These are phyloP conservation scores for Colletotrichum shisoi DNA, from an alignment of 2,329 filamentous ascomycete species.

Conservation along the genomic window DNA sequence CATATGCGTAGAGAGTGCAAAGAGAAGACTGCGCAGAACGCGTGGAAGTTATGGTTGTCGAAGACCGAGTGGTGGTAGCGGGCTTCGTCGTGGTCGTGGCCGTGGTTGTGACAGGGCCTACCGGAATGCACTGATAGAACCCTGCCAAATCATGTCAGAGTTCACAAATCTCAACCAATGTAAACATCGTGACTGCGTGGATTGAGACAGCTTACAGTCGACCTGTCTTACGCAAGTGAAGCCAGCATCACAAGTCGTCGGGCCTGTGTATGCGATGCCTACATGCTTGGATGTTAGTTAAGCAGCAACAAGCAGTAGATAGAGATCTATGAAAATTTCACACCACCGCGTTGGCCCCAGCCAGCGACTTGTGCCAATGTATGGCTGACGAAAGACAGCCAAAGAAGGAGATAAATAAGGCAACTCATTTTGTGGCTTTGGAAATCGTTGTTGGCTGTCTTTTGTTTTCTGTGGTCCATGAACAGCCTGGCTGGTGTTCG, in stretches of 20 bases:
- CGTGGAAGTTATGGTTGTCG: background rate
- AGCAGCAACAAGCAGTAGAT: background rate
- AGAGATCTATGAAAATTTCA: background rate
- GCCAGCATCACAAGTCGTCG: background rate
- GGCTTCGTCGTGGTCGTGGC: background rate
- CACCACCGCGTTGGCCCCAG: background rate
- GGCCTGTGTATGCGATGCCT: background rate
- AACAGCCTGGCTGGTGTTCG: background rate
- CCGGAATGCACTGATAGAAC: background rate
- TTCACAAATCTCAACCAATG: background rate
- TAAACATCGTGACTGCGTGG: background rate
- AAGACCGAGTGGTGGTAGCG: background rate
- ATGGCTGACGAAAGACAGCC: background rate
- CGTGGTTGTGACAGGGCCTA: background rate
- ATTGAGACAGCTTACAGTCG: background rate
- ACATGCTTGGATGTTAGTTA: background rate
- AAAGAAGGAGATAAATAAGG: background rate
- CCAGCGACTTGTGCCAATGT: background rate
- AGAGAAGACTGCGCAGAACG: constrained; percentile 29
- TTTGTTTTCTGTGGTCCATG: background rate
- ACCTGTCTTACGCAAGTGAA: background rate
- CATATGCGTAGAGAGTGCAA: constrained; percentile 45
- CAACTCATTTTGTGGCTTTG: background rate
- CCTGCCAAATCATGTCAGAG: background rate
- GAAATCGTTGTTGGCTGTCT: background rate